A percentile compares a stretch with the other conserved stretches of the same genome.
phyloP scores from a whole-genome alignment of 768 basidiomycete species.

The Pleurotus tuoliensis region DNA sequence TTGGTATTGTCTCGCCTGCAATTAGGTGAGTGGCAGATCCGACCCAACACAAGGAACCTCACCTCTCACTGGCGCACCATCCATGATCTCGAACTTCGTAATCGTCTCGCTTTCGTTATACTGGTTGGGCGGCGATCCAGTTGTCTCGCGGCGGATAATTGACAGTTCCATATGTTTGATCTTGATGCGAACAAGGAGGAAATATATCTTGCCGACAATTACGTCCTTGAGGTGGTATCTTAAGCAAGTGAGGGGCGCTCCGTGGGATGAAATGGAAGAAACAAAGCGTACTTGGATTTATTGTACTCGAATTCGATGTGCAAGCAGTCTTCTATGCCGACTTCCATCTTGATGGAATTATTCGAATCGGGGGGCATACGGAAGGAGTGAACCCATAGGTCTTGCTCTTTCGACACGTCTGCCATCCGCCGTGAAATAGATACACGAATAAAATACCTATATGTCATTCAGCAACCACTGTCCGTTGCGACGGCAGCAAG shows the following conservation, averaged over 20 bases:
- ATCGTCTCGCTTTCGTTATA: slow-evolving; percentile 99
- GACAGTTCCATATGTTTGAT: slow-evolving; percentile 99
- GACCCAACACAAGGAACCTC: slow-evolving; percentile 13
- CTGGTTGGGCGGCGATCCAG: slow-evolving; percentile 95
- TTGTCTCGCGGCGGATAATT: slow-evolving; percentile 96
- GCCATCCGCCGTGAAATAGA: slow-evolving; percentile 90
- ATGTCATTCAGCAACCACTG: not conserved
- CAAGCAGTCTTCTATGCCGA: slow-evolving; percentile 97
- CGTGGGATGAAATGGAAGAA: not conserved
- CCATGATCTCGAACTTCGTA: slow-evolving; percentile 99
- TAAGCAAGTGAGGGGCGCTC: not conserved
- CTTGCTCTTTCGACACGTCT: slow-evolving; percentile 89
- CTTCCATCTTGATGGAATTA: slow-evolving; percentile 99
- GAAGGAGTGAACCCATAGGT: slow-evolving; percentile 97
- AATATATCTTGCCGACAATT: slow-evolving; percentile 99
- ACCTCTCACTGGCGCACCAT: slow-evolving; percentile 96
- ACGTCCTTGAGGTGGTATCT: slow-evolving; percentile 99
- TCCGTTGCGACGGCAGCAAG: not conserved
- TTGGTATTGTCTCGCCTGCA: slow-evolving; percentile 95
- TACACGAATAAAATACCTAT: slow-evolving; percentile 89
- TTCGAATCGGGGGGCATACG: slow-evolving; percentile 98
- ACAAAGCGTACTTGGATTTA: slow-evolving; percentile 83
- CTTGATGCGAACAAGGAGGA: slow-evolving; percentile 96
- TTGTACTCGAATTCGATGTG: slow-evolving; percentile 99
- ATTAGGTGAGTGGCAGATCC: not conserved